phyloP scores from a whole-genome alignment of 148 eudicot species.

The Heliamphora exappendiculata region DNA sequence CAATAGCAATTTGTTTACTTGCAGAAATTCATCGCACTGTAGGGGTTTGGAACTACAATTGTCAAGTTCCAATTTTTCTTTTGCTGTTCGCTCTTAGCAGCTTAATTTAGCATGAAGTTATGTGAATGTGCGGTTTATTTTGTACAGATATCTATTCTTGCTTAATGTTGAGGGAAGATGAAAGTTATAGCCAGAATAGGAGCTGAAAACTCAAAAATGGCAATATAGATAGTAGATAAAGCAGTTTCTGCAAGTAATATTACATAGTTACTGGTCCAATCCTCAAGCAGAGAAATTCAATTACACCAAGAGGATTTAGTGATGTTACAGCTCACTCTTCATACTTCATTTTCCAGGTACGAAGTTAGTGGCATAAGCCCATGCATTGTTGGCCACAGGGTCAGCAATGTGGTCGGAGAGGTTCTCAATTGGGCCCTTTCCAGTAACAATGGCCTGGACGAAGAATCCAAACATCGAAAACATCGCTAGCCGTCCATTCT shows the following conservation, averaged over 20 bases:
- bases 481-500: slow-evolving; percentile 30
- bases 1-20: neutral
- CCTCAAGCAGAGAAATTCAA: neutral
- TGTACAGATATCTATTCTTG: neutral
- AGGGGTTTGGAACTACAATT: neutral
- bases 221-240: neutral
- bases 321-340: neutral
- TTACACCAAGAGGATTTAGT: neutral
- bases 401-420: slow-evolving; percentile 23
- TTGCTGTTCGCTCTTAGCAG: neutral
- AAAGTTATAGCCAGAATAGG: neutral
- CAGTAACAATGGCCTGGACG: slow-evolving; percentile 32
- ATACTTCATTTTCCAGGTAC: slow-evolving; percentile 22
- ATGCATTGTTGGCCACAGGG: slow-evolving; percentile 34
- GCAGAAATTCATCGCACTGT: neutral
- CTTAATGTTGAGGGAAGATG: neutral
- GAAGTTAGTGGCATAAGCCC: slow-evolving; percentile 35
- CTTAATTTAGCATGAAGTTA: neutral
- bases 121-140: neutral
- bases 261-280: neutral
- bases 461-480: slow-evolving; percentile 34
- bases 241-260: neutral
- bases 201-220: neutral
- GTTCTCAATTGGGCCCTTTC: slow-evolving; percentile 33
- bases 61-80: neutral